Evolutionary conservation across 1,139 yeast species (phyloP), one percentile per base, ranked within the genome.

Genomic region (Spencermartinsiella ligniputridi): DNA sequence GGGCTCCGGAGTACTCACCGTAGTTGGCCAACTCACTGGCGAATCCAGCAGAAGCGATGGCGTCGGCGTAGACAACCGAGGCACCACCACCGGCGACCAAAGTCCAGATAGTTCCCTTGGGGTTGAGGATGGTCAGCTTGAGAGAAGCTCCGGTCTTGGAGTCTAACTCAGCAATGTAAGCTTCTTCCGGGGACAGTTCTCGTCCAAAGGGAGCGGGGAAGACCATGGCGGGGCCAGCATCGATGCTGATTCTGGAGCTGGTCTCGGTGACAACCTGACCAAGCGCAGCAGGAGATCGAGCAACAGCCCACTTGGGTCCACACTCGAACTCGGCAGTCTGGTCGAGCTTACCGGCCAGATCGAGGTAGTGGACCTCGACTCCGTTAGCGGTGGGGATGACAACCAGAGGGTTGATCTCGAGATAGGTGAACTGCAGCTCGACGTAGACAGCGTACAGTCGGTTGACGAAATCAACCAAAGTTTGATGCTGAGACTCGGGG

Each of bases 131-230:
- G 37, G 75, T 70, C 45, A 70, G 66, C 56, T 70, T 70, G 49
- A 70, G 66, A 24, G 74, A 70, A 18, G 75, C 75, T 48, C 75
- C 75, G 41, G 75, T 70, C 66, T 70, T 70, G 53, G 75, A 67
- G 51, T 70, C 75, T 32, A 70, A 68, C 55, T 70, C 75, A 44
- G 75, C 73, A 52, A 70, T 71, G 56, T 70, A 70, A 22, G 72
- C 71, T 59, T 70, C 75, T 55, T 71, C 75, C 44, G 65, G 59
- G 48, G 71, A 52, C 54, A 70, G 52, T 48, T 70, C 75, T 39
- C 75, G 70, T 37, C 75, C 75, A 49, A 70, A 70, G 16, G 75
- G 75, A 20, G 75, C 75, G 20, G 75, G 75, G 68, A 71, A 70
- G 41, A 61, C 71, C 74, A 70, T 70, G 46, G 75, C 68, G 35